Conservation (phyloP, 2,329 filamentous ascomycete species). For the Grosmannia huntii region DNA sequence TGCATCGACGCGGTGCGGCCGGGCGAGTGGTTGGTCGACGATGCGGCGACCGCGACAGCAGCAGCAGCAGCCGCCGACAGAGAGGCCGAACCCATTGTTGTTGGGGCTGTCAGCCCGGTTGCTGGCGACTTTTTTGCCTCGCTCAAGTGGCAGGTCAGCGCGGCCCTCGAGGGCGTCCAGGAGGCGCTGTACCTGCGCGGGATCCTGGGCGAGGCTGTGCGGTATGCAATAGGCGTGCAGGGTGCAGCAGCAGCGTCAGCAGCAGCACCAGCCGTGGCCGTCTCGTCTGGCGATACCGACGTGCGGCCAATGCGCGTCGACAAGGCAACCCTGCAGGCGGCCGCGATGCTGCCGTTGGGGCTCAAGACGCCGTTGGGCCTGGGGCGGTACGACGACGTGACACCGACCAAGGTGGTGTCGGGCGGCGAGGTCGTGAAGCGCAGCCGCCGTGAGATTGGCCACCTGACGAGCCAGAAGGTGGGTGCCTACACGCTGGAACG, state of each 20-base stretch:
- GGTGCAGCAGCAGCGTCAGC: slow-evolving; percentile 52
- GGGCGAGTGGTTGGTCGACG: slow-evolving; percentile 59
- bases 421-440: slow-evolving; percentile 60
- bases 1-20: slow-evolving; percentile 66
- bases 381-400: slow-evolving; percentile 13
- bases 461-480: slow-evolving; percentile 66
- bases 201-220: slow-evolving; percentile 52
- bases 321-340: slow-evolving; percentile 8
- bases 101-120: background rate
- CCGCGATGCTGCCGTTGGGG: slow-evolving; percentile 53
- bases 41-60: slow-evolving; percentile 23
- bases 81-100: background rate
- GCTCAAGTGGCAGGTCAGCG: slow-evolving; percentile 56
- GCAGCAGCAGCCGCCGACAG: background rate
- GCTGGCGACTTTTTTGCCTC: slow-evolving; percentile 48
- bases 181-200: slow-evolving; percentile 54
- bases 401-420: slow-evolving; percentile 45
- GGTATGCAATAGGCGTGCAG: slow-evolving; percentile 32
- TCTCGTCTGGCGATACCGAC: background rate
- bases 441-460: slow-evolving; percentile 60
- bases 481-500: slow-evolving; percentile 75
- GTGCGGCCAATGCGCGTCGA: slow-evolving; percentile 20
- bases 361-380: slow-evolving; percentile 36
- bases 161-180: slow-evolving; percentile 58
- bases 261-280: slow-evolving; percentile 30